Percentiles rank a stretch among this genome's conserved stretches.
Evolutionary conservation across 805 yeast species (phyloP).

Genomic region (Candida ponderosae): DNA sequence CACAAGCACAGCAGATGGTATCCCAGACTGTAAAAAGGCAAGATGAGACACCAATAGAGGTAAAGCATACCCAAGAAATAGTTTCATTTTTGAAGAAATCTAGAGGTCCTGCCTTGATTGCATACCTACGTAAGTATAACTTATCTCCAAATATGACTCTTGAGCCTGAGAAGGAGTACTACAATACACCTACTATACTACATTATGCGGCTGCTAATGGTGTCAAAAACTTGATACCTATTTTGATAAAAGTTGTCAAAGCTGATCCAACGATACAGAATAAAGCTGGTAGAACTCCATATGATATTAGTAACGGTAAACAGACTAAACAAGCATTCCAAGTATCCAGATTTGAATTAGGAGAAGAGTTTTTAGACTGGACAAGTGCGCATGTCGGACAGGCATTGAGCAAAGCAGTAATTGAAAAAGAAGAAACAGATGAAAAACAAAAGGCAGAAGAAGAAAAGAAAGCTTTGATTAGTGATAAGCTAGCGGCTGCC

Average conservation of each 20-base stretch:
- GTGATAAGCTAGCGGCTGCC: slow-evolving; percentile 32
- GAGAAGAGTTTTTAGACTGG: slow-evolving; percentile 73
- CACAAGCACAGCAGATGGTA: slow-evolving; percentile 21
- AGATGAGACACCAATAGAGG: slow-evolving; percentile 26
- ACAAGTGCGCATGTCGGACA: slow-evolving; percentile 52
- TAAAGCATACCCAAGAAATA: slow-evolving; percentile 49
- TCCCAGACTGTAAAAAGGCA: slow-evolving; percentile 15
- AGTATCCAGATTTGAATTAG: slow-evolving; percentile 55
- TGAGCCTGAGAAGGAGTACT: slow-evolving; percentile 45
- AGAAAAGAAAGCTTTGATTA: slow-evolving; percentile 33
- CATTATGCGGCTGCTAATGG: slow-evolving; percentile 73
- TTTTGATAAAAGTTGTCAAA: slow-evolving; percentile 53
- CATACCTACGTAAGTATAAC: slow-evolving; percentile 52
- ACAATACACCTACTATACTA: slow-evolving; percentile 60
- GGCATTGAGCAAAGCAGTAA: slow-evolving; percentile 47
- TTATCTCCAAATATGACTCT: slow-evolving; percentile 45
- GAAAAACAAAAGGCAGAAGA: slow-evolving; percentile 27
- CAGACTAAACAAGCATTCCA: slow-evolving; percentile 53
- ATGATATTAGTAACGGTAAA: slow-evolving; percentile 48
- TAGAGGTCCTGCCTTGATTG: slow-evolving; percentile 64
- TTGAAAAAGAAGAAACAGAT: slow-evolving; percentile 33
- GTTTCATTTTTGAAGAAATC: slow-evolving; percentile 58
- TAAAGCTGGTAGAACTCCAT: slow-evolving; percentile 53
- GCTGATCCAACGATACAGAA: slow-evolving; percentile 62
- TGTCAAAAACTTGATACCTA: slow-evolving; percentile 53